Conservation (phyloP, 805 yeast species). For the Lachancea meyersii region DNA sequence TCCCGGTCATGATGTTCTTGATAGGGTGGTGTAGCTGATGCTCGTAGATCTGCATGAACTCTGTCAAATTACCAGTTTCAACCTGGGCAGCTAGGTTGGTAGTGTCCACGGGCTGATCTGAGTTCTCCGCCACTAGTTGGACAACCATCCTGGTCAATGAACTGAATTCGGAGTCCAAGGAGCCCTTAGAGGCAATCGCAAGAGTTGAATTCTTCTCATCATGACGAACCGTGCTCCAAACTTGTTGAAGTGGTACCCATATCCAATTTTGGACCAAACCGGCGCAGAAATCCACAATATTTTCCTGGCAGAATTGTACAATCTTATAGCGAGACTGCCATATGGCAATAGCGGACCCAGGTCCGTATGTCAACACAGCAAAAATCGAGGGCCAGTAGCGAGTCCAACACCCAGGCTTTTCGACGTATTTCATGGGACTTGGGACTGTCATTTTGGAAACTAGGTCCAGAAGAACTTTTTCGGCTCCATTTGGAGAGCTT, state of each 20-base stretch:
- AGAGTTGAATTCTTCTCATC: constrained; percentile 61
- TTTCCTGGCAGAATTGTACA: constrained; percentile 48
- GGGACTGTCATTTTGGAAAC: constrained; percentile 7
- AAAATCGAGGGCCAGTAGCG: constrained; percentile 65
- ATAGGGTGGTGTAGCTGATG: constrained; percentile 65
- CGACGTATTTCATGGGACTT: constrained; percentile 4
- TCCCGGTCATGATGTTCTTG: constrained; percentile 55
- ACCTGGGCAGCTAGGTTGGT: constrained; percentile 39
- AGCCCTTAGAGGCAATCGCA: constrained; percentile 72
- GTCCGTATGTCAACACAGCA: constrained; percentile 44
- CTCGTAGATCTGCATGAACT: constrained; percentile 78
- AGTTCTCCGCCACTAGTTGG: constrained; percentile 36
- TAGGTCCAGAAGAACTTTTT: neutral
- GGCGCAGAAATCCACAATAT: constrained; percentile 53
- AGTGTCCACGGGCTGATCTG: constrained; percentile 16
- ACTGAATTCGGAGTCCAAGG: constrained; percentile 68
- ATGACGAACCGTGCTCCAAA: constrained; percentile 75
- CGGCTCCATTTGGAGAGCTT: constrained; percentile 8
- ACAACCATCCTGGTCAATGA: constrained; percentile 84
- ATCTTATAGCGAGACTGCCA: constrained; percentile 51
- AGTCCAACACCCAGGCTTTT: constrained; percentile 37
- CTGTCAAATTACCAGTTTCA: constrained; percentile 68
- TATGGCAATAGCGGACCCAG: constrained; percentile 39
- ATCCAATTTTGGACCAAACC: constrained; percentile 84
- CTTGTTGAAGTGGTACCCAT: constrained; percentile 62